phyloP scores from a whole-genome alignment of 1,284 basidiomycete species.

The Ceratobasidium sp. region DNA sequence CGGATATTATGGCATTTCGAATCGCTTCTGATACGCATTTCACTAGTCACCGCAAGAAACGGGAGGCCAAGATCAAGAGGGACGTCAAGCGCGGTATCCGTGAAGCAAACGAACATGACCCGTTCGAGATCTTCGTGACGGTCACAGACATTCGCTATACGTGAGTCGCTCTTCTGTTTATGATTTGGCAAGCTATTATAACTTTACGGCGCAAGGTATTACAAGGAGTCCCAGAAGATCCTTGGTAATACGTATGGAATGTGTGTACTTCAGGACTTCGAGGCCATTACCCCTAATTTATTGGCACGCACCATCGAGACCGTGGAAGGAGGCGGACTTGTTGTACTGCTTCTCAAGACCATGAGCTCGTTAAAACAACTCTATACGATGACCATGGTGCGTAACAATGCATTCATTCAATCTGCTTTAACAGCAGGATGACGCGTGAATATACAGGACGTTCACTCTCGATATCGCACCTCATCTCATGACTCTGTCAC shows the following conservation, averaged over 20 bases:
- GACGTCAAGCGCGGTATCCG: slow-evolving; percentile 94
- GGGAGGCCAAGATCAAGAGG: slow-evolving; percentile 93
- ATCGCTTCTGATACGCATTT: too few relatives aligned
- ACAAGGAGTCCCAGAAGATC: slow-evolving; percentile 96
- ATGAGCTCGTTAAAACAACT: slow-evolving; percentile 95
- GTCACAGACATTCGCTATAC: slow-evolving; percentile 99
- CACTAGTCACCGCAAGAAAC: slow-evolving; percentile 91
- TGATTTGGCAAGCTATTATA: slow-evolving; percentile 11
- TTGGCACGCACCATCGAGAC: slow-evolving; percentile 98
- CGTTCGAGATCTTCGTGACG: slow-evolving; percentile 97
- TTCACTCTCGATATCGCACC: slow-evolving; percentile 92
- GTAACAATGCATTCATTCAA: slow-evolving; percentile 49
- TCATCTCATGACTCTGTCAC: slow-evolving; percentile 90
- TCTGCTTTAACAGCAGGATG: background rate
- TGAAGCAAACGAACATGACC: slow-evolving; percentile 94
- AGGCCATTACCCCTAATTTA: slow-evolving; percentile 97
- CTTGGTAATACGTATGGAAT: slow-evolving; percentile 98
- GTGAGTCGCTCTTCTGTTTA: slow-evolving; percentile 58
- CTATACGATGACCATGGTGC: slow-evolving; percentile 96
- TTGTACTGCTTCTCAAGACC: slow-evolving; percentile 92
- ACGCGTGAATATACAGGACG: slow-evolving; percentile 69
- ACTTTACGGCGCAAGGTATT: slow-evolving; percentile 63
- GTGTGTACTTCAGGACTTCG: slow-evolving; percentile 98
- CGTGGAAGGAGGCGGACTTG: slow-evolving; percentile 95
- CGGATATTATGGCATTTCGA: slow-evolving; percentile 22